phyloP scores from a whole-genome alignment of 805 yeast genomes.

The Myxozyma neotropica region DNA sequence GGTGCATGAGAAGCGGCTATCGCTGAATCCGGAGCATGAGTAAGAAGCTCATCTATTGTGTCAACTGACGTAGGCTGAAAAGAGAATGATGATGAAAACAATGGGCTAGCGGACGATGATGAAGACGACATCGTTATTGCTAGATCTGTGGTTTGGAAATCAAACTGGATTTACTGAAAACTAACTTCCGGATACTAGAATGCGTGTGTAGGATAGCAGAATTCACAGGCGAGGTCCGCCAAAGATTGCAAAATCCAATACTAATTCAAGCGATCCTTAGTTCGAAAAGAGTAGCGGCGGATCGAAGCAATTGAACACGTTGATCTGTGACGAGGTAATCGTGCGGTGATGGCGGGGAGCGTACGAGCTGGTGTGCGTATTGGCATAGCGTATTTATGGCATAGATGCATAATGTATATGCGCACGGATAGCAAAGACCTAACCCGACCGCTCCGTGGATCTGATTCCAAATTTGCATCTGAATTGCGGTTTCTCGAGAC shows the following conservation, averaged over 20 bases:
- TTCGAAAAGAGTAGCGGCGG: too few relatives aligned
- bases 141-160: too few relatives aligned
- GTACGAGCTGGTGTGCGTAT: neutral
- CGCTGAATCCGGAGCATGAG: conserved; percentile 14
- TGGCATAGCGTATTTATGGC: neutral
- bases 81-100: conserved; percentile 24
- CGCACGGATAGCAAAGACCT: too few relatives aligned
- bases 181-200: too few relatives aligned
- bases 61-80: conserved; percentile 8
- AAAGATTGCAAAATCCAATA: too few relatives aligned
- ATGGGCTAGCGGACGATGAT: neutral
- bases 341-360: neutral
- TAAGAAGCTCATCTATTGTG: conserved; percentile 3
- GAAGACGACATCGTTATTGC: too few relatives aligned
- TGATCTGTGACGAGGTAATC: neutral
- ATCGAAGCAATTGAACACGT: neutral
- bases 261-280: neutral
- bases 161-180: too few relatives aligned
- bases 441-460: too few relatives aligned
- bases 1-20: conserved; percentile 4
- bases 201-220: too few relatives aligned
- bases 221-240: neutral
- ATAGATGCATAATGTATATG: too few relatives aligned
- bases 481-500: too few relatives aligned
- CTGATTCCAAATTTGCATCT: too few relatives aligned